Conservation (phyloP, 306 rosid species). For the Malus domestica region DNA sequence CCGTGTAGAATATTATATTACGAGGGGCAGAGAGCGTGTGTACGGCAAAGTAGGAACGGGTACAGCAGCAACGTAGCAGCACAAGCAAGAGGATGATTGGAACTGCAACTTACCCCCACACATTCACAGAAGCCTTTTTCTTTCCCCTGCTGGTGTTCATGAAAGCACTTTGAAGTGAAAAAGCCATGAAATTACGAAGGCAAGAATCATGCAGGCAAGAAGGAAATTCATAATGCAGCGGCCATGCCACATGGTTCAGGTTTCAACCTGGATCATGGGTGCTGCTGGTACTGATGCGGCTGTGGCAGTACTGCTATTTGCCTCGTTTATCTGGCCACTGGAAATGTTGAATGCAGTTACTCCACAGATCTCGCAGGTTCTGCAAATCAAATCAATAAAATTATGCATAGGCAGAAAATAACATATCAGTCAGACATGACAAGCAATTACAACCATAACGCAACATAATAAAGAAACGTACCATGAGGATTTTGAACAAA, state of each 20-base stretch:
- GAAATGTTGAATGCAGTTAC: conserved; percentile 24
- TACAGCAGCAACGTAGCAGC: not conserved
- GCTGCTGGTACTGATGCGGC: conserved; percentile 12
- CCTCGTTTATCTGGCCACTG: conserved; percentile 14
- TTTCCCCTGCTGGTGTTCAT: not conserved
- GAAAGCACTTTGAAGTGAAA: conserved; percentile 40
- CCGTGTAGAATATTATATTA: conserved; percentile 1
- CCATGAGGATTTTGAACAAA: not conserved
- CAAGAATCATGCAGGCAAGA: conserved; percentile 44
- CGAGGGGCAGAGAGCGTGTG: not conserved
- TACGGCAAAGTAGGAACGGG: not conserved
- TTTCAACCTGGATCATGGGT: conserved; percentile 30
- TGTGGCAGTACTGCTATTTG: conserved; percentile 1
- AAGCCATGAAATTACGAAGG: conserved; percentile 46
- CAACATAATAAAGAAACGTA: not conserved
- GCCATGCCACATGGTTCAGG: conserved; percentile 34
- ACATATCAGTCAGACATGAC: not conserved
- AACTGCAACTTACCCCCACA: not conserved
- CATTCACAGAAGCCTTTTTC: not conserved
- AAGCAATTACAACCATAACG: not conserved
- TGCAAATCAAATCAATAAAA: conserved; percentile 3
- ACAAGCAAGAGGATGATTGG: not conserved
- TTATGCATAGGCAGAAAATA: not conserved
- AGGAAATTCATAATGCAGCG: conserved; percentile 44
- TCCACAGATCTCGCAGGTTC: conserved; percentile 41